These are phyloP conservation scores for Saccharomyces eubayanus DNA, from an alignment of 805 yeast genomes.

Conservation along the genomic window DNA sequence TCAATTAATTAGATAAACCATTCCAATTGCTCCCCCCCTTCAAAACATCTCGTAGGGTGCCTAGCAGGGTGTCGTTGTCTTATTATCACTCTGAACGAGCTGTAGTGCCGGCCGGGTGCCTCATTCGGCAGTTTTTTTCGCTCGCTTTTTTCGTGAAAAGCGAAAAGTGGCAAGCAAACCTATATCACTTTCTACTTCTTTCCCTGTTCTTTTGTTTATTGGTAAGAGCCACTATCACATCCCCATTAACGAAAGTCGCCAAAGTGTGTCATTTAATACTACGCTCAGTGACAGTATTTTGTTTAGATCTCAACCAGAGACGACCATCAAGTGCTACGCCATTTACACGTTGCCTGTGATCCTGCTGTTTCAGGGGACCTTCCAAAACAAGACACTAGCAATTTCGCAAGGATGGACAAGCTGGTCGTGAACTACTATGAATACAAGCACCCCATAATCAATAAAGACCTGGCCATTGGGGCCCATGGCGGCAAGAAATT, in stretches of 20 bases:
- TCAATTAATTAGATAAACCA: too few species aligned
- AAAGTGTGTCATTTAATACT: not conserved
- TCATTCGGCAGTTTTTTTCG: not conserved
- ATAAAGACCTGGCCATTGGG: constrained; percentile 20
- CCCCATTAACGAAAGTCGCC: not conserved
- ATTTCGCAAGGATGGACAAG: not conserved
- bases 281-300: not conserved
- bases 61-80: too few species aligned
- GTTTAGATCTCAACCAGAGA: not conserved
- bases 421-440: constrained; percentile 21
- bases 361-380: not conserved
- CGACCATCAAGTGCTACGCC: not conserved
- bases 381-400: not conserved
- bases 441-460: constrained; percentile 30
- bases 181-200: not conserved
- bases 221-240: not conserved
- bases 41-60: too few species aligned
- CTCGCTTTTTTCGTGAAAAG: not conserved
- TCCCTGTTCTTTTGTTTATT: not conserved
- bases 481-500: constrained; percentile 22
- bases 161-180: not conserved
- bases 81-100: not conserved
- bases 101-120: not conserved
- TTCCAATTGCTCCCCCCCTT: too few species aligned
- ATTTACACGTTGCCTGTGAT: not conserved